Base-by-base conservation (phyloP, 169 alveolate species). In the Cryptosporidium muris region DNA sequence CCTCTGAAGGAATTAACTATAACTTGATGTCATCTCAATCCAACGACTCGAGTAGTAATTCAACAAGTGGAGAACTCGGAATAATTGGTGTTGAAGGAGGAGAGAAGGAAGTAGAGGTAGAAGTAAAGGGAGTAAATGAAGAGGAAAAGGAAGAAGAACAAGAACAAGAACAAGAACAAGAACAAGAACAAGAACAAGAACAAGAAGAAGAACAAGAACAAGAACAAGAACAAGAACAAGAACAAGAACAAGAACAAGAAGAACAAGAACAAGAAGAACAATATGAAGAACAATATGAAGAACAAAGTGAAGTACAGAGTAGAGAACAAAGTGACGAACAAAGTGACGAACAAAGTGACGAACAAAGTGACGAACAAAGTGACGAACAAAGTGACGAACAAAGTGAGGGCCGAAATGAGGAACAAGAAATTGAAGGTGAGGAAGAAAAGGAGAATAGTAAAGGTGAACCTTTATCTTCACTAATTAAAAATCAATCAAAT, bases 181-280 rank as follows among this genome's bases (percentile, higher is more conserved):
- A 25, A 14, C 9, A 45, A 1, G 62, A 16, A 6, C 3, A 34
- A 8, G 81, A 51, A 36, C 11, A n/a, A 45, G 60, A 36, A 45
- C 5, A n/a, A 64, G 7, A 34, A 14, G 37, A 11, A 14, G 81
- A 7, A 3, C 3, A 34, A 38, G 81, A 66, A 6, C 8, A 12
- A 12, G 4, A 12, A 12, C 4, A 51, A 43, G 52, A 6, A 38
- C 49, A 14, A 16, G 64, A 2, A 3, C 63, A 65, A 36, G 38
- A 62, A 9, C 4, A 2, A 37, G 66, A 60, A 36, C n/a, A 37
- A 25, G 66, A 62, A 11, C 66, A 62, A 1, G 66, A 62, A 2
- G 66, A 25, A 36, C 43, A 62, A 62, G 25, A 25, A 25, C 25
- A 25, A 25, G 25, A 25, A 25, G 25, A 0, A 25, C 25, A 25